phyloP scores from a whole-genome alignment of 2,329 filamentous ascomycete species.

The Ceratocystis huliohia region DNA sequence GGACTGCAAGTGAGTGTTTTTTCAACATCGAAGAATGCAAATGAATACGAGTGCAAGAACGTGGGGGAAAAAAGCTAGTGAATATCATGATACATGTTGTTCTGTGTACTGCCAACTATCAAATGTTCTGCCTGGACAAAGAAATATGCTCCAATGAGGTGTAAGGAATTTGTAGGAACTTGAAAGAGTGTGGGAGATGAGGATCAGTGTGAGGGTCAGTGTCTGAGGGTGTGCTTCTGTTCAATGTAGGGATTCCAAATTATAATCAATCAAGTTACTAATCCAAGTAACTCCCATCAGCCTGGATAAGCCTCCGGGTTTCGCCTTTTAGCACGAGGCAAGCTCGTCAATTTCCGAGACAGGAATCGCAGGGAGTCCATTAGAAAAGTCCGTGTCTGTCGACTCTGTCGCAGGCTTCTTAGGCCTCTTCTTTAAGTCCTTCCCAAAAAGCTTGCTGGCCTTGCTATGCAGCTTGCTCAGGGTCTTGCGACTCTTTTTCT shows the following conservation, averaged over 20 bases:
- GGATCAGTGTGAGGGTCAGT: neutral
- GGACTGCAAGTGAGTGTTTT: neutral
- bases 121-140: constrained; percentile 8
- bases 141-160: constrained; percentile 7
- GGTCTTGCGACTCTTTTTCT: constrained; percentile 12
- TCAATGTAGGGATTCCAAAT: neutral
- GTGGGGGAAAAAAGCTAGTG: neutral
- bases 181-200: neutral
- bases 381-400: constrained; percentile 9
- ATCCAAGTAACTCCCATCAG: neutral
- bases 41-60: constrained; percentile 9
- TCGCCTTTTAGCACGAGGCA: constrained; percentile 5
- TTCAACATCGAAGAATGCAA: constrained; percentile 5
- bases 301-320: neutral
- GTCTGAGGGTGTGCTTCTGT: neutral
- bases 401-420: constrained; percentile 3
- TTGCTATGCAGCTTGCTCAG: constrained; percentile 12
- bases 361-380: constrained; percentile 17
- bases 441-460: constrained; percentile 17
- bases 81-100: constrained; percentile 16
- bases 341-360: constrained; percentile 15
- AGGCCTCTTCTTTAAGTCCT: constrained; percentile 13
- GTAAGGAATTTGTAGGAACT: neutral
- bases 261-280: constrained; percentile 6
- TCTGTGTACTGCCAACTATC: constrained; percentile 17